Percentiles rank a stretch among this genome's conserved stretches.
Evolutionary conservation across 805 yeast genomes (phyloP).

Genomic region (Saturnispora dispora): DNA sequence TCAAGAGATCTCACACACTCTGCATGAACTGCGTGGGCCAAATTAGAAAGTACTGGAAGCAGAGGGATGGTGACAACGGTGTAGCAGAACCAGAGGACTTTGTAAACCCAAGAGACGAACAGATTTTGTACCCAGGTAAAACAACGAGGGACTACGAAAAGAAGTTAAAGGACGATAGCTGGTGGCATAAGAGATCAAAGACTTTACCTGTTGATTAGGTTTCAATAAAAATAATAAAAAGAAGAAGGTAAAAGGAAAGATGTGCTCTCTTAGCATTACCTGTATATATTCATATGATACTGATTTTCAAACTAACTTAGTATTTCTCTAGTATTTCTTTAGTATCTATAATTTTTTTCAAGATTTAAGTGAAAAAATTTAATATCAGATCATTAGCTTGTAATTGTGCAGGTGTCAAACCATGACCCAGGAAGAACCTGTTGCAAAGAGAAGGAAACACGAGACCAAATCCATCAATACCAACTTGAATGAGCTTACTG

Average conservation of each 20-base stretch:
- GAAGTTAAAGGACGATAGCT: conserved; percentile 45
- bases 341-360: neutral
- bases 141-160: conserved; percentile 36
- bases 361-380: neutral
- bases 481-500: neutral
- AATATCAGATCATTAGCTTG: neutral
- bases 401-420: neutral
- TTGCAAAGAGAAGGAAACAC: neutral
- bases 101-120: conserved; percentile 49
- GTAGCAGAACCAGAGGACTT: conserved; percentile 33
- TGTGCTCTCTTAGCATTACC: neutral
- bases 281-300: neutral
- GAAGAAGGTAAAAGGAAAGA: too few species aligned
- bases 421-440: conserved; percentile 1
- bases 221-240: neutral
- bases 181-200: conserved; percentile 45
- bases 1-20: conserved; percentile 79
- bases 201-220: conserved; percentile 41
- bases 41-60: conserved; percentile 62
- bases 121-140: conserved; percentile 68
- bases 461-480: neutral
- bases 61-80: conserved; percentile 23
- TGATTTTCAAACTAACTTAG: too few species aligned
- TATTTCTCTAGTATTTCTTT: neutral
- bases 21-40: conserved; percentile 90